These are phyloP conservation scores for Colletotrichum chlorophyti DNA, from an alignment of 2,329 filamentous ascomycete species.

Conservation along the genomic window DNA sequence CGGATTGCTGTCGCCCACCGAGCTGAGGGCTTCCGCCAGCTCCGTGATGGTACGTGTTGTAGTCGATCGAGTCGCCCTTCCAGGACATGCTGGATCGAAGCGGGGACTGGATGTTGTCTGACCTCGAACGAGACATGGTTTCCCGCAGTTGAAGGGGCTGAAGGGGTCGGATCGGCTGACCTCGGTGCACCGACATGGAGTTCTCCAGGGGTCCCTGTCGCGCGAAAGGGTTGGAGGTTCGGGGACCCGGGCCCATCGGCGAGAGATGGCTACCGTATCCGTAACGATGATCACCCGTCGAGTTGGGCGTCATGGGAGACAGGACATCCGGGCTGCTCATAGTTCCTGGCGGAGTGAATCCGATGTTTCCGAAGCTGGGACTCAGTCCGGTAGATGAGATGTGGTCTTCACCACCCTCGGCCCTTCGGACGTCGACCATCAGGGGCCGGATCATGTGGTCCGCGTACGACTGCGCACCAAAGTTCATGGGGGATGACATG, in stretches of 20 bases:
- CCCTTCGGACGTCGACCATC: constrained; percentile 72
- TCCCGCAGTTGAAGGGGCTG: constrained; percentile 67
- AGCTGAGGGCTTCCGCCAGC: constrained; percentile 54
- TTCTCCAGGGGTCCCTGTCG: constrained; percentile 54
- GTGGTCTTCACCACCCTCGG: constrained; percentile 66
- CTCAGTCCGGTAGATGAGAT: constrained; percentile 72
- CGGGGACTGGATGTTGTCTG: constrained; percentile 65
- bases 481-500: constrained; percentile 56
- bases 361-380: constrained; percentile 71
- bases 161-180: constrained; percentile 56
- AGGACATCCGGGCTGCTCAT: constrained; percentile 61
- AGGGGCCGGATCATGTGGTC: constrained; percentile 71
- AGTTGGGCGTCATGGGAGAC: constrained; percentile 59
- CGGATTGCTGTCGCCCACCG: constrained; percentile 52
- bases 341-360: constrained; percentile 62
- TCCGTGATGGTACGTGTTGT: constrained; percentile 57
- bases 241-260: constrained; percentile 53
- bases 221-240: constrained; percentile 59
- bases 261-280: constrained; percentile 57
- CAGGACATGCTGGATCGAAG: constrained; percentile 67
- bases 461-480: constrained; percentile 55
- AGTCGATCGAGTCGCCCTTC: constrained; percentile 67
- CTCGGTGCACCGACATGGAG: constrained; percentile 47
- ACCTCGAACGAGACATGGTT: constrained; percentile 61
- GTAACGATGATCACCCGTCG: constrained; percentile 52